These are phyloP conservation scores for Lactarius hengduanensis DNA, from an alignment of 768 basidiomycete species.

Conservation along the genomic window DNA sequence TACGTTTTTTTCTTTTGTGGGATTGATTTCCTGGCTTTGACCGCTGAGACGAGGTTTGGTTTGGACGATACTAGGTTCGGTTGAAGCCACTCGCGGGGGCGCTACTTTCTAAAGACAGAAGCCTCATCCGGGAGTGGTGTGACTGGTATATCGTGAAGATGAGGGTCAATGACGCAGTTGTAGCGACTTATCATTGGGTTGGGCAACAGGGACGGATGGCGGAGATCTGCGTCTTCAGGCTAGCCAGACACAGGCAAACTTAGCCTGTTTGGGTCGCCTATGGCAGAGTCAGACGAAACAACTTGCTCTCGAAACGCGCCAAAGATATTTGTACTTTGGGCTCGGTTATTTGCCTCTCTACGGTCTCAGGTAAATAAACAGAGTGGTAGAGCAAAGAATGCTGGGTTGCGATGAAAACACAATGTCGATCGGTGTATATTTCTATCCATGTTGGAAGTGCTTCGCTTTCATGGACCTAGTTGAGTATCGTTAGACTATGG, in stretches of 20 bases:
- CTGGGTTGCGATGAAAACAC: background rate
- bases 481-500: background rate
- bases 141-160: background rate
- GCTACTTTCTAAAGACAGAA: background rate
- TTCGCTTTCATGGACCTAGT: constrained; percentile 15
- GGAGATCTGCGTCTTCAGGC: background rate
- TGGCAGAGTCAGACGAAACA: background rate
- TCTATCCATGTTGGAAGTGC: background rate
- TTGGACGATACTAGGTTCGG: constrained; percentile 78
- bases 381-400: background rate
- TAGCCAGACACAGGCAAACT: background rate
- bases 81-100: constrained; percentile 73
- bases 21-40: background rate
- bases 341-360: background rate
- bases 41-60: background rate
- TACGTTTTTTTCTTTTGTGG: constrained; percentile 34
- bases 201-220: background rate
- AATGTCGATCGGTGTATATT: no score
- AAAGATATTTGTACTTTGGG: background rate
- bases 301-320: background rate
- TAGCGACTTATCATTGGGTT: background rate
- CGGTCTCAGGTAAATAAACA: background rate
- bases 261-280: background rate
- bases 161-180: background rate
- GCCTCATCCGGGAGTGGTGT: background rate